Evolutionary conservation across 179 eudicot genomes (phyloP).

Genomic region (Sideroxylon spinosum): DNA sequence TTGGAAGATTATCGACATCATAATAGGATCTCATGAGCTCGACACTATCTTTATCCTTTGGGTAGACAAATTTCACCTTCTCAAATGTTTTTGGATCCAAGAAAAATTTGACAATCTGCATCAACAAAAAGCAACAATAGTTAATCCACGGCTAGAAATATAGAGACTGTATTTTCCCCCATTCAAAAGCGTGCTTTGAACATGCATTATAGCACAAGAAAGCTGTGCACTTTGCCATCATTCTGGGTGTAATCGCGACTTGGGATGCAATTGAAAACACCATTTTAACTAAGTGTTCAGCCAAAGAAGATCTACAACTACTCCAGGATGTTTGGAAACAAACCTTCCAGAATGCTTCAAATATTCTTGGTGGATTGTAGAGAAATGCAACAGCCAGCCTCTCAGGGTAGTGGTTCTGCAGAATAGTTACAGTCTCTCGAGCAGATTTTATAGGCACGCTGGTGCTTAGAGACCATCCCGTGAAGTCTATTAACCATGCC

Average conservation of each 20-base stretch:
- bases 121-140: background rate
- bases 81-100: conserved; percentile 79
- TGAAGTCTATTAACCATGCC: conserved; percentile 69
- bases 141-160: background rate
- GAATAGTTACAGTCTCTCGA: conserved; percentile 44
- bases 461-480: conserved; percentile 53
- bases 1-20: conserved; percentile 79
- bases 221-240: too few species aligned
- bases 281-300: too few species aligned
- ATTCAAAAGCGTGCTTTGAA: too few species aligned
- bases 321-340: background rate
- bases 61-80: conserved; percentile 89
- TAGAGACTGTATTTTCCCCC: too few species aligned
- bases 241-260: too few species aligned
- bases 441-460: conserved; percentile 58
- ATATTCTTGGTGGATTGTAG: conserved; percentile 58
- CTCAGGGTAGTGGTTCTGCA: conserved; percentile 73
- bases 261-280: too few species aligned
- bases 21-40: conserved; percentile 79
- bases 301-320: too few species aligned
- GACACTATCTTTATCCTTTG: conserved; percentile 73
- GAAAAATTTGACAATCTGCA: conserved; percentile 85
- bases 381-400: conserved; percentile 56
- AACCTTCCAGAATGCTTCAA: conserved; percentile 74
- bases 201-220: too few species aligned